phyloP scores from a whole-genome alignment of 495 filamentous ascomycete species.

The Bacidia gigantensis region DNA sequence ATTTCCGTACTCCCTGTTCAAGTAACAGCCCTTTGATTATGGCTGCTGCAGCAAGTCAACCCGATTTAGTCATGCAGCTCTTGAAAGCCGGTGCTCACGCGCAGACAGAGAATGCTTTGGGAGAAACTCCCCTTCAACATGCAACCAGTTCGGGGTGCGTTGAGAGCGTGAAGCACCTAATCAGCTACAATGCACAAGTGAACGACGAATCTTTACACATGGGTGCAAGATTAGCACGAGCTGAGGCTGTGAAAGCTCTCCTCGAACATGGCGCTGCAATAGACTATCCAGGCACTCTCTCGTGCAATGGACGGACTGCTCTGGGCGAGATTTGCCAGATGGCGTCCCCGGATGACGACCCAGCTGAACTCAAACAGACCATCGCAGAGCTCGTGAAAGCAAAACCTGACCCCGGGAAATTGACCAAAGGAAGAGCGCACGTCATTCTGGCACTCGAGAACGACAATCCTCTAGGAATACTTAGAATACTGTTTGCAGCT shows the following conservation, averaged over 20 bases:
- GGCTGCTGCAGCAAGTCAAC: constrained; percentile 1
- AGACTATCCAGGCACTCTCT: constrained; percentile 6
- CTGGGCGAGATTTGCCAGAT: constrained; percentile 11
- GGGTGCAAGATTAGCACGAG: constrained; percentile 4
- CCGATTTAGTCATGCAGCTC: constrained; percentile 4
- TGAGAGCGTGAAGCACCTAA: constrained; percentile 8
- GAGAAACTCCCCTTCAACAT: constrained; percentile 5
- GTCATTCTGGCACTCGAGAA: constrained; percentile 11
- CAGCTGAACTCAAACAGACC: constrained; percentile 9
- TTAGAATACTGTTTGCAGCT: constrained; percentile 1
- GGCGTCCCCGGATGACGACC: neutral
- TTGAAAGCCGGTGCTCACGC: constrained; percentile 8
- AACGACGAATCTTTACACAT: constrained; percentile 15
- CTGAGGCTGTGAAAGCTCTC: constrained; percentile 3
- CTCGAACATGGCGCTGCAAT: constrained; percentile 3
- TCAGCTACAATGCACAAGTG: constrained; percentile 1
- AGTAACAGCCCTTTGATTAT: constrained; percentile 9
- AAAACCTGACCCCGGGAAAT: neutral
- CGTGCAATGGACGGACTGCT: constrained; percentile 8
- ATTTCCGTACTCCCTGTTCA: constrained; percentile 8
- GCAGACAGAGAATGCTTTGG: constrained; percentile 3
- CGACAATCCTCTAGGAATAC: constrained; percentile 4
- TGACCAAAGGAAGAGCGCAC: constrained; percentile 1
- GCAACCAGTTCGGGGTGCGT: neutral
- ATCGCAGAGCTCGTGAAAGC: constrained; percentile 3